Evolutionary conservation across 2,329 filamentous ascomycete genomes (phyloP), one percentile per base, ranked within the genome.

Genomic region (Beauveria varroae): DNA sequence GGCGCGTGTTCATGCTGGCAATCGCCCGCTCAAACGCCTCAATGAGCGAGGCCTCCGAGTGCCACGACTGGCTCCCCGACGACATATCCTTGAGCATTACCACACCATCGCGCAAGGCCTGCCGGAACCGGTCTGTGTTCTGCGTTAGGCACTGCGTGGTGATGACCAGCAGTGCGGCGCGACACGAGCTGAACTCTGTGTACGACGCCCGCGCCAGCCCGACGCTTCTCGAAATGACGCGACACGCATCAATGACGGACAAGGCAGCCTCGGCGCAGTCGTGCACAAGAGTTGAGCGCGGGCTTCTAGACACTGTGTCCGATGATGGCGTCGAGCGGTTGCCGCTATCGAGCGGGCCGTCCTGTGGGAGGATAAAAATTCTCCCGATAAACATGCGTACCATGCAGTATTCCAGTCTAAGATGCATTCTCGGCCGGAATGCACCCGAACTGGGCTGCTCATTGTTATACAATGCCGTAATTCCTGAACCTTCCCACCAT

Each of bases 111-210:
- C 78, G 71, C 3, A 82, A 70, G 9, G 75, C 74, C 46, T 78
- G 76, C 28, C 77, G 76, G 14, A 80, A 73, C 37, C 70, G 66
- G 57, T 76, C 73, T 12, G 73, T 74, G 50, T 71, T 72, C 61
- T 70, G 70, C 46, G 72, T 72, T 43, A 76, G 67, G 50, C 73
- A 76, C 53, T 76, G 74, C 2, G 74, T 74, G 37, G 75, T 74
- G 51, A 76, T 71, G 30, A 83, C 80, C 3, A 83, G 72, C 6
- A 83, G 70, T 9, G 81, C 80, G 10, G 80, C 80, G 47, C 81
- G 79, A 56, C 80, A 82, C 3, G 81, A 79, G 66, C 79, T 81
- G 66, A 82, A 83, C 64, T 84, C 81, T 3, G 80, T 82, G 65
- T 83, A 83, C 0, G 80, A 82, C 3, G 80, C 79, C 34, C 80